phyloP scores from a whole-genome alignment of 2,329 filamentous ascomycete genomes.

The Sphaerulina vaccinii region DNA sequence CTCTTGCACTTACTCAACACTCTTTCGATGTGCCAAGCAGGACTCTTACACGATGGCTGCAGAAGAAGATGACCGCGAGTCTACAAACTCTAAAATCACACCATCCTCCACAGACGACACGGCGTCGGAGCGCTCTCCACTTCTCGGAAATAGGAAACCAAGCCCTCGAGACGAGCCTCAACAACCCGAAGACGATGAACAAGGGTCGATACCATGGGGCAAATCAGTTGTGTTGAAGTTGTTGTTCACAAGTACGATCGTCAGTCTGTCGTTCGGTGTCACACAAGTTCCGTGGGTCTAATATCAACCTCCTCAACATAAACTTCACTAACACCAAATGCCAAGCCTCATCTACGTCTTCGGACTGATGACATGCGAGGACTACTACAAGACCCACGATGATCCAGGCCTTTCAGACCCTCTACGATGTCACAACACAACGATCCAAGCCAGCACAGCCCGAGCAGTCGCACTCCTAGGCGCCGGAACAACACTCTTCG shows the following conservation, averaged over 20 bases:
- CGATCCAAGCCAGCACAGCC: conserved; percentile 65
- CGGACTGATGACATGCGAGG: conserved; percentile 69
- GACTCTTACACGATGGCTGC: conserved; percentile 1
- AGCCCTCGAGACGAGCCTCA: not conserved
- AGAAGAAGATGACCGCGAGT: conserved; percentile 1
- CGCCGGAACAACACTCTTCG: conserved; percentile 67
- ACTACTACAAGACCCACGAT: conserved; percentile 62
- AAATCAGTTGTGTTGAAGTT: conserved; percentile 45
- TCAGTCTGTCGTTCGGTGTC: conserved; percentile 53
- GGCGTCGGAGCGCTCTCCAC: conserved; percentile 9
- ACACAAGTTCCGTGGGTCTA: conserved; percentile 48
- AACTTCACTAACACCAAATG: not conserved
- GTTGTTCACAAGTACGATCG: conserved; percentile 60
- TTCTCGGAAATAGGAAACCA: not conserved
- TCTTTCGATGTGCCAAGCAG: not conserved
- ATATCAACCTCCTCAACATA: conserved; percentile 5
- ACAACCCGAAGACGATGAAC: not conserved
- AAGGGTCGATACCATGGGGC: conserved; percentile 19
- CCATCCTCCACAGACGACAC: too few relatives aligned
- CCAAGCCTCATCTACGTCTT: conserved; percentile 60
- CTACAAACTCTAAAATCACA: too few relatives aligned
- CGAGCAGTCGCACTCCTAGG: conserved; percentile 63
- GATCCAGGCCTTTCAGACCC: conserved; percentile 47
- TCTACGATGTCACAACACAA: conserved; percentile 57
- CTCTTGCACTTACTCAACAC: not conserved